Conservation (phyloP, 1,284 basidiomycete genomes). For the Microbotryum intermedium region DNA sequence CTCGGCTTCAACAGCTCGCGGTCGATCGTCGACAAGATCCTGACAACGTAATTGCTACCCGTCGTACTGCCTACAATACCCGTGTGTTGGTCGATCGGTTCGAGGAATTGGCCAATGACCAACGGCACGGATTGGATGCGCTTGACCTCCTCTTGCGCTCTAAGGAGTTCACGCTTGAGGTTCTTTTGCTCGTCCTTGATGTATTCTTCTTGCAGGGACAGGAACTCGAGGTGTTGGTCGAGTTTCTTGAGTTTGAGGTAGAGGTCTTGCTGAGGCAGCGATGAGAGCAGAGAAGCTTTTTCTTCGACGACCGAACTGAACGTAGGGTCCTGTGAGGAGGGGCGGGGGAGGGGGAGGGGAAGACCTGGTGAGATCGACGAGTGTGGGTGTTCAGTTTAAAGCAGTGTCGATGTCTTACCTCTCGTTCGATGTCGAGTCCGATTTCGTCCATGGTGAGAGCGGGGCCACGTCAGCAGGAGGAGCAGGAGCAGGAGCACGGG, state of each 20-base stretch:
- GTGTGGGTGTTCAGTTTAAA: neutral
- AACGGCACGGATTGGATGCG: constrained; percentile 97
- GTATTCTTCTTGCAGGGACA: constrained; percentile 87
- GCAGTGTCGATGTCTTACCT: constrained; percentile 48
- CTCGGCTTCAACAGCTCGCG: constrained; percentile 95
- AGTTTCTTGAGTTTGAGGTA: constrained; percentile 95
- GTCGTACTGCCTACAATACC: constrained; percentile 98
- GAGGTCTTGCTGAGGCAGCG: constrained; percentile 71
- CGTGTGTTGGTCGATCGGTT: constrained; percentile 96
- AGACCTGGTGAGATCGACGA: neutral
- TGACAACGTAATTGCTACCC: constrained; percentile 95
- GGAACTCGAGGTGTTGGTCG: constrained; percentile 81
- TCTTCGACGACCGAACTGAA: constrained; percentile 79
- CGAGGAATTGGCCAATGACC: constrained; percentile 99
- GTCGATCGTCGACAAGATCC: constrained; percentile 94
- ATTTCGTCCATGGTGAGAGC: constrained; percentile 48
- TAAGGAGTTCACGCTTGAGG: constrained; percentile 91
- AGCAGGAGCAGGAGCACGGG: neutral
- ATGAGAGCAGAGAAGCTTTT: constrained; percentile 73
- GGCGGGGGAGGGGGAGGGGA: neutral
- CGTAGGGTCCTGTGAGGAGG: constrained; percentile 63
- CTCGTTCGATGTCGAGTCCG: constrained; percentile 69
- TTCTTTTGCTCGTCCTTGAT: constrained; percentile 99
- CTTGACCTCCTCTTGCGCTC: constrained; percentile 98
- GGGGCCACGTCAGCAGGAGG: neutral